phyloP scores from a whole-genome alignment of 768 basidiomycete species.

The Hypsizygus marmoreus region DNA sequence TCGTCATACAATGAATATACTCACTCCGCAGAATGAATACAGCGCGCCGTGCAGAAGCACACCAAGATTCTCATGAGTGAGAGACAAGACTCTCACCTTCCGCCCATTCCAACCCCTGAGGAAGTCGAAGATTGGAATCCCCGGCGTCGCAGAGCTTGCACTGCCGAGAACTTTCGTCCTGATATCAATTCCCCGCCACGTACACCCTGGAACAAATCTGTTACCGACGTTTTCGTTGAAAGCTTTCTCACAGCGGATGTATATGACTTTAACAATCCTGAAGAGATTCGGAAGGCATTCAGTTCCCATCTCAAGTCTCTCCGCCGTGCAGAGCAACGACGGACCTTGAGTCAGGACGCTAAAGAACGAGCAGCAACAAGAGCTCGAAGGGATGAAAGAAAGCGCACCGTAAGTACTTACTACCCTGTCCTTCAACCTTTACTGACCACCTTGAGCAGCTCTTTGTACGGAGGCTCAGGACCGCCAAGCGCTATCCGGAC shows the following conservation, averaged over 20 bases:
- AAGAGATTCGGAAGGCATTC: background rate
- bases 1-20: background rate
- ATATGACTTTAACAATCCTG: background rate
- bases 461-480: background rate
- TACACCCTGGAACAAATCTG: constrained; percentile 1
- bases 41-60: background rate
- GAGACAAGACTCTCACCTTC: background rate
- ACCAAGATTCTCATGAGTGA: background rate
- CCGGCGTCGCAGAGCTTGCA: background rate
- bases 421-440: background rate
- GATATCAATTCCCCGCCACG: background rate
- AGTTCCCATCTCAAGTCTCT: background rate
- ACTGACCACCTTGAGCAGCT: background rate
- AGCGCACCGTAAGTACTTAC: background rate
- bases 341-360: background rate
- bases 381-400: background rate
- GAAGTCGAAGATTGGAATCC: constrained; percentile 4
- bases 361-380: background rate
- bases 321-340: background rate
- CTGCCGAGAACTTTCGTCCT: background rate
- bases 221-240: background rate
- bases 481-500: background rate
- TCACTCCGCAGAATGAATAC: background rate
- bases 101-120: background rate
- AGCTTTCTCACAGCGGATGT: background rate